Evolutionary conservation across 192 early-diverging fungal species (phyloP).

Genomic region (Linnemannia exigua): DNA sequence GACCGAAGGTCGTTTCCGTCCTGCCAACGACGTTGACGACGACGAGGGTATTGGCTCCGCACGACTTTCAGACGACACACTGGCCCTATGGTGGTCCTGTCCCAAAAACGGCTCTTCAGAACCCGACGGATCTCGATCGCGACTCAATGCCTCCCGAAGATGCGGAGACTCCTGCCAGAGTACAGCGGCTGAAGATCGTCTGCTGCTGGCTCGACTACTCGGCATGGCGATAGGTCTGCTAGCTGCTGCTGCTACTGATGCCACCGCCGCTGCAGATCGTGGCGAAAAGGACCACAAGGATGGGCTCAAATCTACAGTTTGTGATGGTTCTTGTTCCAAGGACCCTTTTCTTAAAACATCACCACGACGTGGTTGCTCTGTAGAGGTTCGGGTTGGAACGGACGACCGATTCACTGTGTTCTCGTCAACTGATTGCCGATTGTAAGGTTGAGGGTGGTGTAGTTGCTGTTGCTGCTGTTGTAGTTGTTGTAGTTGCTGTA

Average conservation of each 20-base stretch:
- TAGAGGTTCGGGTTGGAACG: neutral
- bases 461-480: constrained; percentile 5
- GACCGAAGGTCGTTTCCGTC: constrained; percentile 34
- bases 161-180: neutral
- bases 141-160: neutral
- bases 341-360: neutral
- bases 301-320: neutral
- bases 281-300: neutral
- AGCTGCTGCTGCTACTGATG: too few relatives aligned
- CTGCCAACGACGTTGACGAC: neutral
- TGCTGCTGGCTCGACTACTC: neutral
- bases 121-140: neutral
- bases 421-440: neutral
- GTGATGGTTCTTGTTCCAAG: neutral
- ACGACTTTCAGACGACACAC: neutral
- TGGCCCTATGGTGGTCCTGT: neutral
- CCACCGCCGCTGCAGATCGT: neutral
- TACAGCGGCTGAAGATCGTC: neutral
- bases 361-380: neutral
- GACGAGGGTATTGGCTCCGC: neutral
- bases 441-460: neutral
- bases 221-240: neutral
- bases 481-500: neutral
- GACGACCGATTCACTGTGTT: neutral
- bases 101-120: neutral